phyloP scores from a whole-genome alignment of 2,329 filamentous ascomycete species.

The Ascochyta viciae-villosae region DNA sequence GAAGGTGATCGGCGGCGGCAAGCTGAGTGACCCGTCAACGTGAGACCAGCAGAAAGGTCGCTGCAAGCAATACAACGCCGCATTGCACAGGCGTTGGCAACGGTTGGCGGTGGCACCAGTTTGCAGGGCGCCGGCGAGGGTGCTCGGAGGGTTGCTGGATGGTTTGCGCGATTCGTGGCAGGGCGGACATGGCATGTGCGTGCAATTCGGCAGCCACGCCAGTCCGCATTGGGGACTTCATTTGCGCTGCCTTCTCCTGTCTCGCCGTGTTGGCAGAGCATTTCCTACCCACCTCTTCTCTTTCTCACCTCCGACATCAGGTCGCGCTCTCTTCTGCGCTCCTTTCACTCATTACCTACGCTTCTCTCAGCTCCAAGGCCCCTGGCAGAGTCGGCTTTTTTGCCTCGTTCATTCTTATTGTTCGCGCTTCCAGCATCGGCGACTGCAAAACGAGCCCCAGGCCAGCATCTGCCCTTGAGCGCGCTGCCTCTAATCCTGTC shows the following conservation, averaged over 20 bases:
- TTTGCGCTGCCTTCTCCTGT: conserved; percentile 46
- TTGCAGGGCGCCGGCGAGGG: conserved; percentile 24
- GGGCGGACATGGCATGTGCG: conserved; percentile 32
- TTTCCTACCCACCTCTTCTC: conserved; percentile 42
- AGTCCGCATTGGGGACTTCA: conserved; percentile 38
- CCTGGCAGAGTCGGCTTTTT: conserved; percentile 41
- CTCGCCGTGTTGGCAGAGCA: conserved; percentile 29
- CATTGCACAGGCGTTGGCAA: conserved; percentile 29
- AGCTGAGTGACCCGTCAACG: conserved; percentile 3
- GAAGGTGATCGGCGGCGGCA: conserved; percentile 9
- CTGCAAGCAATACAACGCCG: conserved; percentile 33
- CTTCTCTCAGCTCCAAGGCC: conserved; percentile 43
- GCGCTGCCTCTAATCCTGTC: conserved; percentile 33
- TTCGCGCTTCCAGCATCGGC: conserved; percentile 48
- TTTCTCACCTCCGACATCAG: conserved; percentile 36
- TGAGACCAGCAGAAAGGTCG: conserved; percentile 18
- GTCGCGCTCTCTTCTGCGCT: conserved; percentile 42
- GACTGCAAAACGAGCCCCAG: conserved; percentile 42
- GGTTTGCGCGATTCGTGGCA: conserved; percentile 21
- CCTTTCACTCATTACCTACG: conserved; percentile 47
- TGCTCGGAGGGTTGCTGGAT: conserved; percentile 11
- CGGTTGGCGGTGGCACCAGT: background rate
- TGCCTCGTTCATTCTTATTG: conserved; percentile 50
- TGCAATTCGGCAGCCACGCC: conserved; percentile 39
- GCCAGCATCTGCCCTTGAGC: conserved; percentile 32